Conservation (phyloP, 306 rosid species). For the Cyclanthera cordifolia region DNA sequence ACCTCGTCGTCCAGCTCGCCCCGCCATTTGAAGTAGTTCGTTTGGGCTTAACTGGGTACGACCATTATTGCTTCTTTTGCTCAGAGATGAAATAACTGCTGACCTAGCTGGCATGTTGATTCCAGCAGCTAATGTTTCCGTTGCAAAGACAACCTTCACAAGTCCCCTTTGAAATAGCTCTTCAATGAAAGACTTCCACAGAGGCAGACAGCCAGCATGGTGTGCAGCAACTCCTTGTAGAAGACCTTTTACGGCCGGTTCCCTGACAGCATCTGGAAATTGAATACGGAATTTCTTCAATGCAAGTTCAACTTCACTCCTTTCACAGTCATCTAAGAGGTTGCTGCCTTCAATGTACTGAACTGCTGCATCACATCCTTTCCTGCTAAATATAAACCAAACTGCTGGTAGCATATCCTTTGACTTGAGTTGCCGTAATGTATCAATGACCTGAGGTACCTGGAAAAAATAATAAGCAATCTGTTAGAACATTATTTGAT, state of each 20-base stretch:
- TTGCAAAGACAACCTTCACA: conserved; percentile 91
- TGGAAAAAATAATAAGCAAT: conserved; percentile 17
- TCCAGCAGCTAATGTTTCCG: conserved; percentile 97
- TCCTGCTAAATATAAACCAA: conserved; percentile 99
- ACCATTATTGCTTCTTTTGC: conserved; percentile 67
- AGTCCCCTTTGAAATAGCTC: conserved; percentile 88
- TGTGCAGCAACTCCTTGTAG: conserved; percentile 89
- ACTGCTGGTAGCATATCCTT: conserved; percentile 90
- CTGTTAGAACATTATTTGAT: background rate
- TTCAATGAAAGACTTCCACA: conserved; percentile 92
- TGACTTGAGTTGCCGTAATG: conserved; percentile 68
- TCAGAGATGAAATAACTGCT: conserved; percentile 78
- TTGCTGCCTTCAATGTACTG: conserved; percentile 66
- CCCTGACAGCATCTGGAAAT: conserved; percentile 94
- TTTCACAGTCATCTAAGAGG: conserved; percentile 73
- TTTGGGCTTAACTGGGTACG: conserved; percentile 57
- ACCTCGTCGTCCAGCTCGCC: conserved; percentile 99
- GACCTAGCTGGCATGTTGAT: conserved; percentile 98
- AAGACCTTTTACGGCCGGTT: conserved; percentile 67
- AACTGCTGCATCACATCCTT: conserved; percentile 92
- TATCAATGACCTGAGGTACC: conserved; percentile 87
- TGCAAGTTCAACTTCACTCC: conserved; percentile 76
- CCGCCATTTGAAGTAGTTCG: conserved; percentile 97
- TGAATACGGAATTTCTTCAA: conserved; percentile 73
- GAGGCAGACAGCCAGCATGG: conserved; percentile 95